A percentile compares a stretch with the other conserved stretches of the same genome.
Conservation (phyloP, 139 green algal species). For the Micractinium conductrix region DNA sequence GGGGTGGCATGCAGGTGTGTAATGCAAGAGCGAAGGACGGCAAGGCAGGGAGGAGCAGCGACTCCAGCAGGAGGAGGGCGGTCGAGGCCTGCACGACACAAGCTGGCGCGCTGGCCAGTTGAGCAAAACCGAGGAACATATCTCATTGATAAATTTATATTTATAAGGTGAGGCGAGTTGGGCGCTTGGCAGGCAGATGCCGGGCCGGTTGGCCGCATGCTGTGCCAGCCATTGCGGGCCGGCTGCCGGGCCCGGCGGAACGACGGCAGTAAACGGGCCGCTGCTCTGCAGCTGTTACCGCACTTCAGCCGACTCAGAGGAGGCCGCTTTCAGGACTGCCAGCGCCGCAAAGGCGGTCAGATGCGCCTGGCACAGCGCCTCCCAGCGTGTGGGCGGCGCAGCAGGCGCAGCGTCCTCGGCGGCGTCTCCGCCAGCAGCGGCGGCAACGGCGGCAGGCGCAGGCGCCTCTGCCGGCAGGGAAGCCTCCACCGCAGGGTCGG, state of each 20-base stretch:
- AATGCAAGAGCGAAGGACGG: too few species aligned
- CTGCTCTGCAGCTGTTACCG: neutral
- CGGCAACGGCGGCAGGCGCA: neutral
- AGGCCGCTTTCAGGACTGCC: slow-evolving; percentile 18
- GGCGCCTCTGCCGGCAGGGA: slow-evolving; percentile 12
- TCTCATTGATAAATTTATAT: neutral
- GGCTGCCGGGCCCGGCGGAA: too few species aligned
- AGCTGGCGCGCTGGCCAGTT: too few species aligned
- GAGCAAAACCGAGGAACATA: too few species aligned
- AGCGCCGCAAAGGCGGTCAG: slow-evolving; percentile 13
- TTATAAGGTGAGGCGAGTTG: neutral
- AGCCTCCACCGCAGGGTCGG: slow-evolving; percentile 23
- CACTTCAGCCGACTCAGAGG: neutral
- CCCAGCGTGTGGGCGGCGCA: slow-evolving; percentile 15
- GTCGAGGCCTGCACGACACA: too few species aligned
- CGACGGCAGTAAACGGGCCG: too few species aligned
- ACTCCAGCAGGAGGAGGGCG: too few species aligned
- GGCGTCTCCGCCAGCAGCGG: neutral
- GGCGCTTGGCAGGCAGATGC: too few species aligned
- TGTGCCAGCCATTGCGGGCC: too few species aligned
- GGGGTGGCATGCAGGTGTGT: too few species aligned
- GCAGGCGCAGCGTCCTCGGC: neutral
- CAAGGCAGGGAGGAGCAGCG: too few species aligned
- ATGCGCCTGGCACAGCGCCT: slow-evolving; percentile 19
- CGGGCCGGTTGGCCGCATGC: too few species aligned